These are phyloP conservation scores for Adiantum capillusveneris DNA, from an alignment of 75 land plant genomes.

Conservation along the genomic window DNA sequence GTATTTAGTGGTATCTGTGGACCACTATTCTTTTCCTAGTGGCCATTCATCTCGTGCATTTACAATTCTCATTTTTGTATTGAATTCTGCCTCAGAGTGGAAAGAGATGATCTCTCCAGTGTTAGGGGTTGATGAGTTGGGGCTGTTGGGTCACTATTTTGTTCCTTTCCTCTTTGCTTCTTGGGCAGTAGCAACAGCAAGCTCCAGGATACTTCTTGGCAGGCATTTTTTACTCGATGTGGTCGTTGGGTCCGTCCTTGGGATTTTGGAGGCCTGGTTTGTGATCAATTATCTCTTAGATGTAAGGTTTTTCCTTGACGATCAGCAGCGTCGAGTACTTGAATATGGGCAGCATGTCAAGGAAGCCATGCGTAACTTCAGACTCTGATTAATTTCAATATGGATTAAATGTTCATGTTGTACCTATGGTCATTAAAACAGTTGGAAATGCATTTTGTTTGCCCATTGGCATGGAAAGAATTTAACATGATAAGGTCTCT, in stretches of 20 bases:
- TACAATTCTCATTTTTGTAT: conserved; percentile 40
- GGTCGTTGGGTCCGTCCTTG: conserved; percentile 46
- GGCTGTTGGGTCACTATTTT: not conserved
- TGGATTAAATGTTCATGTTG: too few species aligned
- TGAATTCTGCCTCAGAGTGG: conserved; percentile 18
- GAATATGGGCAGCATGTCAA: too few species aligned
- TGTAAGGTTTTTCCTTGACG: too few species aligned
- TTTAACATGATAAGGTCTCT: too few species aligned
- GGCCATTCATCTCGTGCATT: conserved; percentile 84
- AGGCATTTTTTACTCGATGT: conserved; percentile 76
- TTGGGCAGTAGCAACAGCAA: conserved; percentile 57
- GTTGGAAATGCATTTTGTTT: too few species aligned
- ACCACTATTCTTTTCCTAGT: conserved; percentile 93
- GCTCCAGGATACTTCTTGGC: conserved; percentile 69
- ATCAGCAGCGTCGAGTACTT: too few species aligned
- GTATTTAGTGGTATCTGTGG: conserved; percentile 47
- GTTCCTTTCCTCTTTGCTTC: conserved; percentile 2
- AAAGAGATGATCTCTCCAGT: not conserved
- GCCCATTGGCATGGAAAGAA: too few species aligned
- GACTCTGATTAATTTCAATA: too few species aligned
- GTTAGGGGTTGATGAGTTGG: not conserved
- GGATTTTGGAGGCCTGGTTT: conserved; percentile 37
- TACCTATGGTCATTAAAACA: too few species aligned
- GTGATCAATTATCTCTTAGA: not conserved
- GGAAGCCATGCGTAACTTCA: too few species aligned